Evolutionary conservation across 306 rosid genomes (phyloP).

Genomic region (Phaseolus lunatus): DNA sequence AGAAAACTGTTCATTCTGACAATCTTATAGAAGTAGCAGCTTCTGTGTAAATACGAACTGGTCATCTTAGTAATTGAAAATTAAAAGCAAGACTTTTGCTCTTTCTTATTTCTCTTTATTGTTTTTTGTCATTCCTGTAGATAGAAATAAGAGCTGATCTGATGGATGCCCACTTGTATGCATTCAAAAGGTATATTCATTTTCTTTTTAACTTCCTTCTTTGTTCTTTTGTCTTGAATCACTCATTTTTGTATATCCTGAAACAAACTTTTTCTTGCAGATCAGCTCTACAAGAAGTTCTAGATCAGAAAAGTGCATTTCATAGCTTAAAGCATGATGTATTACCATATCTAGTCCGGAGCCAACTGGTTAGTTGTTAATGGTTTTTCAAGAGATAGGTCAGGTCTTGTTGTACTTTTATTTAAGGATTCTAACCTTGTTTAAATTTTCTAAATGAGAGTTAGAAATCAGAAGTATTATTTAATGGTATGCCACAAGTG

Average conservation of each 20-base stretch:
- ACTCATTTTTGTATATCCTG: conserved; percentile 39
- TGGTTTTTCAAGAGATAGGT: conserved; percentile 44
- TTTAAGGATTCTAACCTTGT: conserved; percentile 46
- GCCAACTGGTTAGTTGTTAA: conserved; percentile 86
- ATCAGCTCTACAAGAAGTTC: conserved; percentile 85
- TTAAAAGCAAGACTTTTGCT: conserved; percentile 21
- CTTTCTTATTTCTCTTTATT: conserved; percentile 17
- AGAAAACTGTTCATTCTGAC: conserved; percentile 6
- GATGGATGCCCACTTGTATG: conserved; percentile 97
- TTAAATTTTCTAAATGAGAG: conserved; percentile 51
- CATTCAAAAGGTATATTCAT: conserved; percentile 79
- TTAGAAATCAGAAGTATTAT: conserved; percentile 79
- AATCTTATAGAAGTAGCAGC: conserved; percentile 1
- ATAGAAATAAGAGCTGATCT: conserved; percentile 96
- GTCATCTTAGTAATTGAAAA: conserved; percentile 23
- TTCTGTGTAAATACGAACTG: conserved; percentile 31
- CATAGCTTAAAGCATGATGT: conserved; percentile 89
- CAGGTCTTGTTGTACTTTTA: conserved; percentile 24
- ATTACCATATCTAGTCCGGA: conserved; percentile 92
- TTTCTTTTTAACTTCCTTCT: conserved; percentile 23
- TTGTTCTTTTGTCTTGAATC: conserved; percentile 29
- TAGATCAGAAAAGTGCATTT: conserved; percentile 72
- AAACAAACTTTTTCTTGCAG: conserved; percentile 54
- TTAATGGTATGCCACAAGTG: conserved; percentile 64
- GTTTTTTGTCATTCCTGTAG: conserved; percentile 53